Evolutionary conservation across 768 basidiomycete genomes (phyloP), one percentile per base, ranked within the genome.

Genomic region (Mycena haematopus): DNA sequence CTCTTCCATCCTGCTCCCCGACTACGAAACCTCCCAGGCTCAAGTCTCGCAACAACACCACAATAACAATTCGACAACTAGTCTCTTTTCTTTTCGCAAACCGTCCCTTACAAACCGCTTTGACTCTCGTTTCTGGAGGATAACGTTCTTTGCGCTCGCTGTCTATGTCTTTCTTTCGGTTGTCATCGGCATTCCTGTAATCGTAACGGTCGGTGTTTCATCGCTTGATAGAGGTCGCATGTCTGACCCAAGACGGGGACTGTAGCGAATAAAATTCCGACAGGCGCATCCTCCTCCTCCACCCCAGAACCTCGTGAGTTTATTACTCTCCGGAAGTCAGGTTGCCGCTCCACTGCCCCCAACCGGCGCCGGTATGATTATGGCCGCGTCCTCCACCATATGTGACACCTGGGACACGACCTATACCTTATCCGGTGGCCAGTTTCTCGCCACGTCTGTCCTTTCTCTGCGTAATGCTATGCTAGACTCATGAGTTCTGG

Each of bases 1-100:
- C 68, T n/a, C 80, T 31, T 75, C 76, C 66, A 79, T 83, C 29
- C 78, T 81, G 63, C 78, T 89, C 27, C 89, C 89, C 51, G 86
- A 88, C 78, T 91, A 91, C 71, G 88, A 89, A 68, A 84, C 87
- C 2, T 89, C 87, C 0, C 85, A 91, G 70, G 85, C 86, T 9
- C 74, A n/a, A n/a, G n/a, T 45, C 9, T n/a, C 7, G 21, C 44
- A 11, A 24, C 44, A 45, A 17, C 21, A 45, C 21, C 44, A 10
- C 44, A 45, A n/a, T 22, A 45, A 45, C 44, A 22, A 11, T 45
- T 45, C 44, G 22, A 45, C 21, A 21, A 45, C 44, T 65, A 55
- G 62, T 63, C 73, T 45, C 33, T 51, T 50, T 35, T 54, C 44
- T 24, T 45, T 58, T 54, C 57, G 46, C 64, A 73, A 69, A 77